A percentile compares a stretch with the other conserved stretches of the same genome.
Evolutionary conservation across 1,284 basidiomycete species (phyloP).

Genomic region (Melampsora americana): DNA sequence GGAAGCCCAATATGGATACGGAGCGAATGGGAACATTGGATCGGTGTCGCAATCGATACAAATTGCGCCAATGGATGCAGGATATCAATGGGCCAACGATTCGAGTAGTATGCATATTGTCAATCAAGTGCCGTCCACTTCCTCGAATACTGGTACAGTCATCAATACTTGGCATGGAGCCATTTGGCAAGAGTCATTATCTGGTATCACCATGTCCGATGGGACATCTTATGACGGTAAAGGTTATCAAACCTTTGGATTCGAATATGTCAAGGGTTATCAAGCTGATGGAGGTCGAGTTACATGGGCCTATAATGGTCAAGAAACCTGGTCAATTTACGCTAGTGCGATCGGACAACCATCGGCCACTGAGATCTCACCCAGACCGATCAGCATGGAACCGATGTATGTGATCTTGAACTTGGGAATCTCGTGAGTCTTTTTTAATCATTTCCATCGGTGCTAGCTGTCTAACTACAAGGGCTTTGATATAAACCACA

Average conservation of each 20-base stretch:
- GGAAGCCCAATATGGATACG: conserved; percentile 57
- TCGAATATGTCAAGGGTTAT: conserved; percentile 46
- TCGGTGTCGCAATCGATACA: conserved; percentile 56
- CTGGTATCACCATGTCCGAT: conserved; percentile 53
- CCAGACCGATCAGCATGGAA: conserved; percentile 32
- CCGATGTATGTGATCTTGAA: conserved; percentile 44
- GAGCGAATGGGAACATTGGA: conserved; percentile 46
- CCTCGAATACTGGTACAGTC: conserved; percentile 13
- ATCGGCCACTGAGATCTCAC: conserved; percentile 22
- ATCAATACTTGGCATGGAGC: conserved; percentile 62
- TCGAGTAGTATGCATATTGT: conserved; percentile 58
- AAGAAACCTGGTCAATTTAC: conserved; percentile 43
- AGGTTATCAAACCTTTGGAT: conserved; percentile 47
- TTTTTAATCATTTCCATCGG: too few relatives aligned
- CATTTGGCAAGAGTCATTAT: conserved; percentile 66
- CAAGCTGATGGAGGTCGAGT: conserved; percentile 38
- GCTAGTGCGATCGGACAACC: conserved; percentile 19
- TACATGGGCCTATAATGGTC: conserved; percentile 24
- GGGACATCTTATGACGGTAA: conserved; percentile 49
- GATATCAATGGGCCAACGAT: conserved; percentile 57
- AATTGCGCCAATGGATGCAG: conserved; percentile 61
- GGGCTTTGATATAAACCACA: too few relatives aligned
- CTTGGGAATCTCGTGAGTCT: conserved; percentile 30
- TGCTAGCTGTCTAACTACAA: too few relatives aligned
- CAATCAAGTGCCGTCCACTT: conserved; percentile 56